phyloP scores from a whole-genome alignment of 73 alveolate species.

The Paramecium biaurelia region DNA sequence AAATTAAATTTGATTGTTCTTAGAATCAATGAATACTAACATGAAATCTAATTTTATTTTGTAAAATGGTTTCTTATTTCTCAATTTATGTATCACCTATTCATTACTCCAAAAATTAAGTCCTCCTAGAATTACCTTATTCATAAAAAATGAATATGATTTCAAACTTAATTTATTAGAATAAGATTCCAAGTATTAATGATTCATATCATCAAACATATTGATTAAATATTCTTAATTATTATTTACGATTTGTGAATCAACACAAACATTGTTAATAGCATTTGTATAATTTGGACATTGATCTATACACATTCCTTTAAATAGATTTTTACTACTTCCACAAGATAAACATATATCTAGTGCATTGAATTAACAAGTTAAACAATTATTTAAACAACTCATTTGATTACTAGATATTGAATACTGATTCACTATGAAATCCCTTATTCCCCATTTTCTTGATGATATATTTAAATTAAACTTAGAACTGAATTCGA shows the following conservation, averaged over 20 bases:
- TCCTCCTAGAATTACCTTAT: neutral
- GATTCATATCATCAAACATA: neutral
- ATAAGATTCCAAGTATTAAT: neutral
- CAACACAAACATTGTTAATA: neutral
- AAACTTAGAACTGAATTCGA: neutral
- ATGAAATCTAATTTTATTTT: neutral
- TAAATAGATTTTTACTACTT: neutral
- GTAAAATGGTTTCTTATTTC: neutral
- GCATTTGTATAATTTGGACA: constrained; percentile 1
- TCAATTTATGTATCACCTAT: neutral
- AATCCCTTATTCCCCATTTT: constrained; percentile 19
- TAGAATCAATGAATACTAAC: constrained; percentile 4
- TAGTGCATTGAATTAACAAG: neutral
- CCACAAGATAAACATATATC: neutral
- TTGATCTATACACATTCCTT: neutral
- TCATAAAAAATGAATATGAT: neutral
- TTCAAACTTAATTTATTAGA: neutral
- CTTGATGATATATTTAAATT: neutral
- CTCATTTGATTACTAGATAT: neutral
- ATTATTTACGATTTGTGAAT: neutral
- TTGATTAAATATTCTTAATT: neutral
- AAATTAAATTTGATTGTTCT: neutral
- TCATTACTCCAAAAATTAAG: neutral
- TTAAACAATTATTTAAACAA: neutral
- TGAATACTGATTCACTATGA: neutral